Base-by-base conservation (phyloP, 2,329 filamentous ascomycete genomes). In the Elsinoe arachidis region DNA sequence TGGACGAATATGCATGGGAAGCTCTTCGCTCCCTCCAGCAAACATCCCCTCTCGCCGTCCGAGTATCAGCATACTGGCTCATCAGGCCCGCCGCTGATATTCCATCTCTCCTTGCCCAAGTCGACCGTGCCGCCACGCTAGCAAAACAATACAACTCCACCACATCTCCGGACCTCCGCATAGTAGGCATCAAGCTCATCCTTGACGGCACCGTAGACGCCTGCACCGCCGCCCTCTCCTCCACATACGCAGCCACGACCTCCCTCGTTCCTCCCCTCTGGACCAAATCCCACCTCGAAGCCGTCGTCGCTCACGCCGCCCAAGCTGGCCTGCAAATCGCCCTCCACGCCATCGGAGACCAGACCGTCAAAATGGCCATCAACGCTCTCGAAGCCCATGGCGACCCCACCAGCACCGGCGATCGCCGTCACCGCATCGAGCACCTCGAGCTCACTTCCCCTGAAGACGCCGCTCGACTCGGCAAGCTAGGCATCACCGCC, bases 401-500 rank as follows among this genome's bases (percentile, higher is more conserved):
- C 70, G 0, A 70, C 69, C 60, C 69, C 1, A 55, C 53, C 38
- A 21, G 12, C 26, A 37, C 37, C 23, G 73, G 75, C 0, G 73
- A 72, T 0, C 74, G 76, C 6, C 76, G 83, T 2, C 83, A 84
- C 53, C 76, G 83, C 14, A 82, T 86, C 61, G 83, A 86, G 68
- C 83, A 86, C 64, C 71, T 86, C 2, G 83, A 86, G 66, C 73
- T 86, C 30, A 74, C 82, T 0, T 75, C 75, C 0, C 72, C 74
- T 0, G 72, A 74, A 57, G 83, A 86, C 62, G 83, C 80, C 0
- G 71, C 65, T 1, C 72, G 82, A 1, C 74, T 86, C 0, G 83
- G 81, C 5, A 64, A 71, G 21, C 70, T 83, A 3, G 81, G 82
- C 51, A 84, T 86, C 68, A 96, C 90, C 57, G 91, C 95, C 59